Evolutionary conservation across 2,329 filamentous ascomycete species (phyloP).

Genomic region (Bertia moriformis): DNA sequence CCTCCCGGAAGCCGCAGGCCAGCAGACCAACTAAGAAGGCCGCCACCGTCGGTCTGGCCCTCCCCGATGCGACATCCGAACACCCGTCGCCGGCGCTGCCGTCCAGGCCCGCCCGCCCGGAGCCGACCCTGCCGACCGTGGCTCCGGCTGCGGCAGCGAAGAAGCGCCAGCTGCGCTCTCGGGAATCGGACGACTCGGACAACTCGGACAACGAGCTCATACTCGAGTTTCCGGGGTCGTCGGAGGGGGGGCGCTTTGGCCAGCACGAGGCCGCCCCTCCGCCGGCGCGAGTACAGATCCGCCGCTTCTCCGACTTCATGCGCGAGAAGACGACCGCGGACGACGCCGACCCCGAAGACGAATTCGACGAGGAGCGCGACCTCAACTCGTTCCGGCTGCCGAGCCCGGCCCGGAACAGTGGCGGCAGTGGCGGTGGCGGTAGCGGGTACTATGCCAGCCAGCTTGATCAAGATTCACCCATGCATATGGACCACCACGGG

Average conservation of each 20-base stretch:
- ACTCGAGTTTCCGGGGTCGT: conserved; percentile 6
- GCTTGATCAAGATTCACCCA: too few relatives aligned
- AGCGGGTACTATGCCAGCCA: conserved; percentile 13
- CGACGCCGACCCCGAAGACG: conserved; percentile 8
- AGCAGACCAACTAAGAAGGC: conserved; percentile 16
- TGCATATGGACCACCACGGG: conserved; percentile 32
- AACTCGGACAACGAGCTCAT: too few relatives aligned
- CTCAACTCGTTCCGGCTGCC: conserved; percentile 25
- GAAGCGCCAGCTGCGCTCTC: too few relatives aligned
- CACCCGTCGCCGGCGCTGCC: too few relatives aligned
- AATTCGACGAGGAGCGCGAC: conserved; percentile 2
- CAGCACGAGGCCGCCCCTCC: conserved; percentile 5
- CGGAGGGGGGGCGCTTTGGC: conserved; percentile 2
- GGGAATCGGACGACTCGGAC: too few relatives aligned
- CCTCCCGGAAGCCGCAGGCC: too few relatives aligned
- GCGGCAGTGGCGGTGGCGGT: too few relatives aligned
- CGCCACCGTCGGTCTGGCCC: conserved; percentile 17
- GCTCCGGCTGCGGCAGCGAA: too few relatives aligned
- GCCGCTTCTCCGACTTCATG: conserved; percentile 38
- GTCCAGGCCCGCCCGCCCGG: too few relatives aligned
- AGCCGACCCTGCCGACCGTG: too few relatives aligned
- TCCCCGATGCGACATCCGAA: conserved; percentile 13
- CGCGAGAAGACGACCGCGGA: conserved; percentile 21
- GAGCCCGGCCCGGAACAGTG: conserved; percentile 20
- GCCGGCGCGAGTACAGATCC: conserved; percentile 13